Base-by-base conservation (phyloP, 805 yeast species). In the Scheffersomyces amazonensis region DNA sequence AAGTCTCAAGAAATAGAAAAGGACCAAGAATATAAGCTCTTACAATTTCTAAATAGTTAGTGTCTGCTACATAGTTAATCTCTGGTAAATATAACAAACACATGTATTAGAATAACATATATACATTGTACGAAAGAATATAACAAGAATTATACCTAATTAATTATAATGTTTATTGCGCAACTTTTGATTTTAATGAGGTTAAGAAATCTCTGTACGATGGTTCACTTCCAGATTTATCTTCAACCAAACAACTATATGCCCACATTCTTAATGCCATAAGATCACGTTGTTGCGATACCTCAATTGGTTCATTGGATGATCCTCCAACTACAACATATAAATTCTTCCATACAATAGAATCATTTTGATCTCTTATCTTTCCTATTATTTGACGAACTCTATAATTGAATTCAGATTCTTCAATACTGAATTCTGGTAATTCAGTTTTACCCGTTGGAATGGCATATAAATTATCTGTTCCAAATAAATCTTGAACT, bases 221-320 rank as follows among this genome's bases (percentile, higher is more conserved):
- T 38, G 68, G 65, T 43, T 65, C 72, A 37, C 63, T 65, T 21
- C 69, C 73, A 36, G 76, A 73, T 60, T 87, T 82, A 63, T 91
- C 98, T 66, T 91, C 98, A 39, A 91, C 90, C 63, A 93, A 73
- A 49, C 82, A 76, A 43, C 95, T 82, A 43, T 83, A 71, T 29
- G 95, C 90, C 96, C 97, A 90, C 69, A 85, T 66, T 63, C 96
- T 78, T 63, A 93, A 74, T 4, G 95, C 79, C 54, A 84, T 78
- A 49, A 82, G 71, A 45, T 83, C 90, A 49, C 84, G 81, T 60
- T 70, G 81, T 62, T 75, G 76, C 28, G 78, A 66, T 39, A 71
- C 71, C 50, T 73, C 75, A 37, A 77, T 64, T 32, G 80, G 80
- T 53, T 77, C 81, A 49, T 70, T 71, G 24, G 81, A 67, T 3